A percentile compares a stretch with the other conserved stretches of the same genome.
phyloP scores from a whole-genome alignment of 177 flowering plant genomes.

The Vitis hybrid region DNA sequence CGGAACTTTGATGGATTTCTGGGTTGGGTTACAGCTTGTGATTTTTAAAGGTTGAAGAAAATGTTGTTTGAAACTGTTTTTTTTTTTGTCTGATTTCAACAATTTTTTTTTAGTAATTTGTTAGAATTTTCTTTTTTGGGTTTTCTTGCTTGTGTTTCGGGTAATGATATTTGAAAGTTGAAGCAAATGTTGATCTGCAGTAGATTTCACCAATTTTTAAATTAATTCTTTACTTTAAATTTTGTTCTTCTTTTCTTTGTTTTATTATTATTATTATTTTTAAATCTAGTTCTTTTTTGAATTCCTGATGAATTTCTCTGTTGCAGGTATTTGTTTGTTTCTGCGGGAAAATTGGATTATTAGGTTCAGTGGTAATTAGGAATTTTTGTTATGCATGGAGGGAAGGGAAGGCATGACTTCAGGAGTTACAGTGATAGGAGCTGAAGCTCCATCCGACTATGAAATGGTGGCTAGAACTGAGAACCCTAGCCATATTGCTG shows the following conservation, averaged over 20 bases:
- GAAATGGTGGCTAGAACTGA: slow-evolving; percentile 42
- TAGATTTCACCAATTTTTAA: background rate
- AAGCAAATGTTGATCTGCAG: background rate
- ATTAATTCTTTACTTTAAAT: background rate
- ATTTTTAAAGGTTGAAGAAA: background rate
- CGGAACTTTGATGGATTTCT: no score
- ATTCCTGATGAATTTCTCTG: background rate
- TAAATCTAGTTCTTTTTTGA: background rate
- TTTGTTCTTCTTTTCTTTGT: slow-evolving; percentile 3
- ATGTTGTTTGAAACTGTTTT: background rate
- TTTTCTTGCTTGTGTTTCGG: background rate
- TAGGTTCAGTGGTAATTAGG: background rate
- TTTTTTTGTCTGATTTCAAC: background rate
- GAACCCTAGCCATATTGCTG: slow-evolving; percentile 18
- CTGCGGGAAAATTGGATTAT: background rate
- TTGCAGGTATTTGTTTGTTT: background rate
- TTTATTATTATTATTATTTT: background rate
- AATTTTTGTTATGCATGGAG: slow-evolving; percentile 33
- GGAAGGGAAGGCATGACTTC: slow-evolving; percentile 29
- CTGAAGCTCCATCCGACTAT: slow-evolving; percentile 53
- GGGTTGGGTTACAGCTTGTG: no score
- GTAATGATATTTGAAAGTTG: background rate
- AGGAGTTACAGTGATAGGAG: slow-evolving; percentile 43
- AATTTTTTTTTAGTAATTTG: no score
- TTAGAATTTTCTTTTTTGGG: background rate